phyloP scores from a whole-genome alignment of 1,139 yeast genomes.

The Geotrichum reessii region DNA sequence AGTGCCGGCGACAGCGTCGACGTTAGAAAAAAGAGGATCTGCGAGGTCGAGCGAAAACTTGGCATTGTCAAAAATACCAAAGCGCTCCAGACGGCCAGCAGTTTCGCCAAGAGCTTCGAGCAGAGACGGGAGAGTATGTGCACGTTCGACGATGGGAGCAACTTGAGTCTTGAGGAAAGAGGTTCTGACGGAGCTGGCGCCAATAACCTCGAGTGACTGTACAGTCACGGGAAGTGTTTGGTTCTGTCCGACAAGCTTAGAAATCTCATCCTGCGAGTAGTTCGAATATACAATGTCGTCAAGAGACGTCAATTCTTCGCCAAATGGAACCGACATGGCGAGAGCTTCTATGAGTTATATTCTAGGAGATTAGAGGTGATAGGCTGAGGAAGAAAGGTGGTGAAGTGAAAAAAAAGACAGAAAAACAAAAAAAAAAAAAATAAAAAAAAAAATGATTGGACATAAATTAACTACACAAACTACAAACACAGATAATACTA shows the following conservation, averaged over 20 bases:
- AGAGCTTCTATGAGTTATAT: background rate
- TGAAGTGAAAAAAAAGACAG: background rate
- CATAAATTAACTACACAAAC: background rate
- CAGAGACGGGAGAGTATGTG: conserved; percentile 29
- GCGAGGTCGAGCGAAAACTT: conserved; percentile 39
- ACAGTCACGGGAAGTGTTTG: conserved; percentile 28
- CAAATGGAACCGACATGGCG: conserved; percentile 8
- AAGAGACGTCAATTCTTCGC: conserved; percentile 16
- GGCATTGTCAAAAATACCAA: conserved; percentile 46
- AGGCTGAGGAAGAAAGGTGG: background rate
- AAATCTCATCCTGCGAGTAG: conserved; percentile 16
- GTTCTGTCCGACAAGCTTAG: conserved; percentile 19
- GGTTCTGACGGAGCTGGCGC: conserved; percentile 49
- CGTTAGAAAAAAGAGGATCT: conserved; percentile 18
- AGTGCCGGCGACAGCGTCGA: background rate
- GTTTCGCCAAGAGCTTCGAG: conserved; percentile 32
- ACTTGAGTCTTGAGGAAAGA: conserved; percentile 51
- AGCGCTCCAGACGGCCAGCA: conserved; percentile 30
- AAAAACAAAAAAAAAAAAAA: background rate
- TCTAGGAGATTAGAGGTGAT: background rate
- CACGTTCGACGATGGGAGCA: conserved; percentile 44
- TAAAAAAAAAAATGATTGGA: too few relatives aligned
- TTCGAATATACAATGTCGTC: conserved; percentile 17
- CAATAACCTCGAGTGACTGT: conserved; percentile 49
- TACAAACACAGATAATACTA: background rate